Conservation (phyloP, 108 stramenopile genomes). For the Cyclostephanos tholiformis region DNA sequence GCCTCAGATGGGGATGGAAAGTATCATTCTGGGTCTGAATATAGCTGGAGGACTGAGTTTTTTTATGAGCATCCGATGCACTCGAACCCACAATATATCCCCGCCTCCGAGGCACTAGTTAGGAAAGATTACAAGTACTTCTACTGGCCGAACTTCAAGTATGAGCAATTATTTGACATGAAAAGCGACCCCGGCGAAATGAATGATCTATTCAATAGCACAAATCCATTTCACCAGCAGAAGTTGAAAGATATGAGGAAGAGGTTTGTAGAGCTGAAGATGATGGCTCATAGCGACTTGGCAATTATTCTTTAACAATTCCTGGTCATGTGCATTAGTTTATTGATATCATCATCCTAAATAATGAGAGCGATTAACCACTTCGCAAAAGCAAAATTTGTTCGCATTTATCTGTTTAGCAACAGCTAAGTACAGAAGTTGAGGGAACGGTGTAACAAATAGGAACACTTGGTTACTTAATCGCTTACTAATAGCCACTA, state of each 20-base stretch:
- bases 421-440: no score
- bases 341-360: no score
- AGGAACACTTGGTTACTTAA: no score
- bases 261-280: constrained; percentile 46
- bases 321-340: no score
- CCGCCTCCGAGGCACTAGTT: constrained; percentile 76
- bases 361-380: no score
- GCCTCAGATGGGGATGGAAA: constrained; percentile 46
- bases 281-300: constrained; percentile 44
- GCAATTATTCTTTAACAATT: constrained; percentile 25
- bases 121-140: constrained; percentile 81
- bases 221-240: constrained; percentile 37
- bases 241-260: constrained; percentile 47
- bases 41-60: constrained; percentile 75
- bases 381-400: no score
- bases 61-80: constrained; percentile 76
- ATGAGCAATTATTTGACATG: constrained; percentile 81
- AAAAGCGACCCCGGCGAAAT: constrained; percentile 78
- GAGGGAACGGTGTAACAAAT: no score
- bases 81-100: constrained; percentile 57
- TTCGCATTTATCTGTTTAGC: no score
- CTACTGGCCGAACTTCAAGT: constrained; percentile 78
- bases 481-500: no score
- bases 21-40: constrained; percentile 49
- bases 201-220: constrained; percentile 63